Conservation (phyloP, 192 early-diverging fungal species). For the Coemansia sp. region DNA sequence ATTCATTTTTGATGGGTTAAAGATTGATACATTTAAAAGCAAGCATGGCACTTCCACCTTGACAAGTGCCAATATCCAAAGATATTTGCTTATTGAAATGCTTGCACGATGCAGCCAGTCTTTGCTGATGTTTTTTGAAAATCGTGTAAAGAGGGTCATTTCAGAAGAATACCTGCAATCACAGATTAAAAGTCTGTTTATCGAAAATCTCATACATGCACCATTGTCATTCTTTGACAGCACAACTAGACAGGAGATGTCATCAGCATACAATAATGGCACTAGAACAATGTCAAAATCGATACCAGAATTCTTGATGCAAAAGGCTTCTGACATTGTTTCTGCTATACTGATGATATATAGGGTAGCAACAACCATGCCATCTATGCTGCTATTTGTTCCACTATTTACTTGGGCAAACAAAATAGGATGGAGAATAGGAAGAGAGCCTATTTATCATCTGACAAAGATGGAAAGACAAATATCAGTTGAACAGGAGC, state of each 20-base stretch:
- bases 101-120: neutral
- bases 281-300: neutral
- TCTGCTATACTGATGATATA: neutral
- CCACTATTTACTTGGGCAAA: slow-evolving; percentile 11
- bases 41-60: neutral
- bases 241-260: neutral
- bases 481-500: neutral
- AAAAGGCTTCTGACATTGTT: neutral
- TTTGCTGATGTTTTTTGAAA: neutral
- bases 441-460: neutral
- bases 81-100: neutral
- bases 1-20: slow-evolving; percentile 20
- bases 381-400: neutral
- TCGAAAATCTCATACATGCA: neutral
- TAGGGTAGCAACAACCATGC: neutral
- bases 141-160: neutral
- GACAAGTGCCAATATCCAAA: neutral
- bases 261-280: neutral
- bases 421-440: neutral
- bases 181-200: slow-evolving; percentile 6
- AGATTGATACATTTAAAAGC: slow-evolving; percentile 13
- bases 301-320: neutral
- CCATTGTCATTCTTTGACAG: neutral
- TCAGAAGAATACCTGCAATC: neutral
- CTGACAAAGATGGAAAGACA: neutral